These are phyloP conservation scores for Xylariales sp. DNA, from an alignment of 2,329 filamentous ascomycete genomes.

Conservation along the genomic window DNA sequence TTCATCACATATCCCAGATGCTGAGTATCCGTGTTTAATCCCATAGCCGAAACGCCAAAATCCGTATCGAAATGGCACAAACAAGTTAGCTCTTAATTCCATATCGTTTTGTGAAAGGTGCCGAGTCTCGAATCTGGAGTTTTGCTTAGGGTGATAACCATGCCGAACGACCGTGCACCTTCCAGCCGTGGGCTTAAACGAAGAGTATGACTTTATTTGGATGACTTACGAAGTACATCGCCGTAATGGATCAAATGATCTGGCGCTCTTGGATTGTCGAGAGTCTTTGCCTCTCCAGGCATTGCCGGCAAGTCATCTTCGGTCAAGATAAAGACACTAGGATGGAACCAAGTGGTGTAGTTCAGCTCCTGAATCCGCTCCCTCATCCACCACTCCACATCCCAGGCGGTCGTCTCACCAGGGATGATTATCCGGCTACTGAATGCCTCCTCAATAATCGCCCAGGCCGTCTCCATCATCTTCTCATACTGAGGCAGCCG, in stretches of 20 bases:
- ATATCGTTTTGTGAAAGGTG: too few species aligned
- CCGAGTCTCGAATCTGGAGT: too few species aligned
- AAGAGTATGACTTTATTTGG: too few species aligned
- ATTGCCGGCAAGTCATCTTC: constrained; percentile 18
- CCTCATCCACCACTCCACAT: constrained; percentile 49
- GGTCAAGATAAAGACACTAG: constrained; percentile 37
- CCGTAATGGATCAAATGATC: constrained; percentile 34
- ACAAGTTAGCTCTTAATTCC: too few species aligned
- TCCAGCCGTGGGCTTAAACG: too few species aligned
- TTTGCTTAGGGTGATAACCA: too few species aligned
- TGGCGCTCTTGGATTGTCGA: constrained; percentile 10
- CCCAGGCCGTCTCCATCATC: constrained; percentile 47
- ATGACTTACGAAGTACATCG: too few species aligned
- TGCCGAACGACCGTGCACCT: too few species aligned
- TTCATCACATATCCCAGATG: constrained; percentile 44
- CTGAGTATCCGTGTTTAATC: constrained; percentile 46
- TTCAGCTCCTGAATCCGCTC: constrained; percentile 43
- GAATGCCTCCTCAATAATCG: constrained; percentile 41
- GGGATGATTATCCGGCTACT: constrained; percentile 38
- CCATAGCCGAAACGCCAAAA: constrained; percentile 42
- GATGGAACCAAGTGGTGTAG: constrained; percentile 50
- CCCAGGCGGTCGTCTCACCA: constrained; percentile 37
- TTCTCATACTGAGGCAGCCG: constrained; percentile 38
- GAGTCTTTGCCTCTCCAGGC: too few species aligned
- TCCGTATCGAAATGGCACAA: constrained; percentile 44